These are phyloP conservation scores for Tricholoma sp. DNA, from an alignment of 768 basidiomycete genomes.

Conservation along the genomic window DNA sequence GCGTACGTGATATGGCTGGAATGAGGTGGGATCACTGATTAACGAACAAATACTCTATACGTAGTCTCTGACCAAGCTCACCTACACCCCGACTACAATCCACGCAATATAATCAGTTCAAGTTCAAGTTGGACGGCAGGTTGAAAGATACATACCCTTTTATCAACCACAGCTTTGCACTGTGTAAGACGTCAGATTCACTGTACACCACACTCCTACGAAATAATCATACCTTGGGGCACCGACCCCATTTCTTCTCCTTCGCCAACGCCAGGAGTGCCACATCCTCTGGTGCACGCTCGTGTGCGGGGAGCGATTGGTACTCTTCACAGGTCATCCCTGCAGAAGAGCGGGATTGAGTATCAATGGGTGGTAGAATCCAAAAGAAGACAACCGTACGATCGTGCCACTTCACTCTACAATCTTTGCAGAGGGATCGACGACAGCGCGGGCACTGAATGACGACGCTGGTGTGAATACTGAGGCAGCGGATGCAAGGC, in stretches of 20 bases:
- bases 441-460: not conserved
- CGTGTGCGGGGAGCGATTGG: not conserved
- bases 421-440: not conserved
- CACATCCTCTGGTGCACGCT: not conserved
- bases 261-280: not conserved
- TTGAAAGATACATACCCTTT: not conserved
- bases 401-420: not conserved
- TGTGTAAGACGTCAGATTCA: not conserved
- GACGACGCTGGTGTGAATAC: not conserved
- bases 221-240: not conserved
- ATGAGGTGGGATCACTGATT: not conserved
- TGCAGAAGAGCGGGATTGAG: not conserved
- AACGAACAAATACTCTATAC: not conserved
- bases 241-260: not conserved
- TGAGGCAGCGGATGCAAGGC: no score
- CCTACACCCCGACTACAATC: not conserved
- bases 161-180: not conserved
- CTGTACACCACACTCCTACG: not conserved
- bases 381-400: not conserved
- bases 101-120: not conserved
- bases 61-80: not conserved
- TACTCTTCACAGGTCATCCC: not conserved
- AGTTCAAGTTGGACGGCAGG: not conserved
- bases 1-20: not conserved
- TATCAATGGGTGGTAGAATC: not conserved